A percentile compares a stretch with the other conserved stretches of the same genome.
Conservation (phyloP, 345 rosid genomes). For the Aurinia saxatilis region DNA sequence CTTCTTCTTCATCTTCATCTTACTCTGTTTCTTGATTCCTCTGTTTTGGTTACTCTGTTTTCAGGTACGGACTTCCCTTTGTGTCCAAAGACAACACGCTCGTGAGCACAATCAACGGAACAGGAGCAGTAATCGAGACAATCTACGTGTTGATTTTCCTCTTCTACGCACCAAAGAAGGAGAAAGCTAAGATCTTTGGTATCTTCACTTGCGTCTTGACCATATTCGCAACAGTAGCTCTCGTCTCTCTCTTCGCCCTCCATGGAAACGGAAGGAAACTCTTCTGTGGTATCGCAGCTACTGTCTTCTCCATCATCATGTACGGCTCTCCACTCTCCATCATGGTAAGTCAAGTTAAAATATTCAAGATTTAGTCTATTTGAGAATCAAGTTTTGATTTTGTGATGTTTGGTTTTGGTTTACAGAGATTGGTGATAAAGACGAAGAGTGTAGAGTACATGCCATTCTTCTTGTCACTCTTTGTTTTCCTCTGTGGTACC, state of each 20-base stretch:
- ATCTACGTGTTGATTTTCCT: slow-evolving; percentile 65
- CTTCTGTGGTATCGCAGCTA: slow-evolving; percentile 76
- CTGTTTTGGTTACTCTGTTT: neutral
- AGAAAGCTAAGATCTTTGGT: slow-evolving; percentile 63
- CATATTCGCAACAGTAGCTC: slow-evolving; percentile 49
- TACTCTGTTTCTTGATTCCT: neutral
- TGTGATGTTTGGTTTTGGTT: neutral
- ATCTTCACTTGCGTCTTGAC: slow-evolving; percentile 44
- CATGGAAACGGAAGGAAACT: slow-evolving; percentile 61
- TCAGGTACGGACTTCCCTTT: slow-evolving; percentile 92
- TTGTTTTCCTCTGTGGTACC: slow-evolving; percentile 90
- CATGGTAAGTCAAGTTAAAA: slow-evolving; percentile 73
- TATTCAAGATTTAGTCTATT: neutral
- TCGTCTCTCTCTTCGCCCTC: slow-evolving; percentile 63
- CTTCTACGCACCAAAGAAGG: slow-evolving; percentile 59
- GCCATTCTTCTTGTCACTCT: slow-evolving; percentile 93
- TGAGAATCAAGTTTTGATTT: neutral
- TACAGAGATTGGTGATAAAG: slow-evolving; percentile 78
- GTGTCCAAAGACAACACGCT: slow-evolving; percentile 74
- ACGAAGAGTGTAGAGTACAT: slow-evolving; percentile 94
- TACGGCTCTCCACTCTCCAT: slow-evolving; percentile 92
- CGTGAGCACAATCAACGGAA: slow-evolving; percentile 76
- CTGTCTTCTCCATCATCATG: slow-evolving; percentile 91
- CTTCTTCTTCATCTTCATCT: neutral
- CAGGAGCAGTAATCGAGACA: slow-evolving; percentile 64